A percentile compares a stretch with the other conserved stretches of the same genome.
Evolutionary conservation across 2,329 filamentous ascomycete species (phyloP).

Genomic region (Torrubiellomyces zombiae): DNA sequence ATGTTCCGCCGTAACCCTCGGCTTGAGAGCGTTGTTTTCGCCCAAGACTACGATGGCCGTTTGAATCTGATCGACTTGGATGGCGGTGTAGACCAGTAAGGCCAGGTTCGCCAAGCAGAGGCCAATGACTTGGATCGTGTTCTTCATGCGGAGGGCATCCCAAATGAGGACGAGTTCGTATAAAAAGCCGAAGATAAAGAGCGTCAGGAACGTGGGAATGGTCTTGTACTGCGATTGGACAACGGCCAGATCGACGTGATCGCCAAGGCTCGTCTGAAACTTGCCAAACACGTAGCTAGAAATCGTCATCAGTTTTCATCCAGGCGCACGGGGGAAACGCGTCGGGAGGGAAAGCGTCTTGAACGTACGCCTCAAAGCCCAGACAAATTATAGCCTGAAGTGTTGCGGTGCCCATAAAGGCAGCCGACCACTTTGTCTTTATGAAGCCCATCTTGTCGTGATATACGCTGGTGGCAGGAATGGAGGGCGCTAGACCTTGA

Average conservation of each 20-base stretch:
- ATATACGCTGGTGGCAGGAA: conserved; percentile 14
- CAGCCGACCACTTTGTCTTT: conserved; percentile 74
- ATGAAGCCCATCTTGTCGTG: conserved; percentile 48
- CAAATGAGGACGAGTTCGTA: conserved; percentile 83
- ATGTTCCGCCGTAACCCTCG: conserved; percentile 12
- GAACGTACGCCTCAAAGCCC: conserved; percentile 75
- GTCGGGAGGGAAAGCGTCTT: too few species aligned
- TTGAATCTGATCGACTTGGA: conserved; percentile 82
- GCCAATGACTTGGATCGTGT: conserved; percentile 96
- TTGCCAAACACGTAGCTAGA: conserved; percentile 73
- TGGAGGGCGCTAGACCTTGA: conserved; percentile 18
- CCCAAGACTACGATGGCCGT: conserved; percentile 48
- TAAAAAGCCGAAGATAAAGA: conserved; percentile 94
- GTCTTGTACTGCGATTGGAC: conserved; percentile 43
- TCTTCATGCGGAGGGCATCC: conserved; percentile 86
- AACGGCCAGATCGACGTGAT: conserved; percentile 20
- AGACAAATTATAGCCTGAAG: conserved; percentile 68
- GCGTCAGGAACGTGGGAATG: conserved; percentile 85
- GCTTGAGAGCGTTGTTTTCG: conserved; percentile 24
- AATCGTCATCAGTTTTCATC: conserved; percentile 5
- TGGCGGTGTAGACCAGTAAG: conserved; percentile 78
- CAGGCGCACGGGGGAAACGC: too few species aligned
- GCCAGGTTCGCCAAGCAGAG: conserved; percentile 85
- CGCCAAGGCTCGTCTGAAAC: conserved; percentile 51
- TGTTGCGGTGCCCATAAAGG: conserved; percentile 59